A percentile compares a stretch with the other conserved stretches of the same genome.
Evolutionary conservation across 176 grass and related monocot species (phyloP).

Genomic region (Ananas comosus): DNA sequence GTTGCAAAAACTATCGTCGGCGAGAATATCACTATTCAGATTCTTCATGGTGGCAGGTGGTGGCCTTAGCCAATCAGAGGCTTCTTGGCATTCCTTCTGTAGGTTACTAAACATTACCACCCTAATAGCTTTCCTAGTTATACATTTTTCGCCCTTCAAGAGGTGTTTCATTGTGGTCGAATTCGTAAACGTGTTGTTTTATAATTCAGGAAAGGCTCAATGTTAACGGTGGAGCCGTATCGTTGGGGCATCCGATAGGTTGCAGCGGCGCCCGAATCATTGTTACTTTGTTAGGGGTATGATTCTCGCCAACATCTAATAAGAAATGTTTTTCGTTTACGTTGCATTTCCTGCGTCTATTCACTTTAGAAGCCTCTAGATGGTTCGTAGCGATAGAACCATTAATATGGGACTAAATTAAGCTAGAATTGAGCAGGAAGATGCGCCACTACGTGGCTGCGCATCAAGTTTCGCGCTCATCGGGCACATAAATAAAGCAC

Average conservation of each 20-base stretch:
- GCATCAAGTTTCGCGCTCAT: no score
- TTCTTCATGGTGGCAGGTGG: conserved; percentile 47
- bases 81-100: conserved; percentile 85
- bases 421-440: no score
- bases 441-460: no score
- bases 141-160: background rate
- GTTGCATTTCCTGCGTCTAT: background rate
- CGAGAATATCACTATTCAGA: conserved; percentile 16
- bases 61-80: conserved; percentile 82
- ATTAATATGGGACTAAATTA: no score
- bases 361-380: no score
- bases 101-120: conserved; percentile 17
- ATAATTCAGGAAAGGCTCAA: conserved; percentile 66
- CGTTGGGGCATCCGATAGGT: conserved; percentile 83
- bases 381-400: no score
- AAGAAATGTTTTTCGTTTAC: background rate
- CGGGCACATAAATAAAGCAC: no score
- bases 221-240: conserved; percentile 84
- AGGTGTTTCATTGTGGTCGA: background rate
- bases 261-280: conserved; percentile 89
- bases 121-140: background rate
- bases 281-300: conserved; percentile 92
- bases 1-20: background rate
- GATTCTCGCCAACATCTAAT: conserved; percentile 12
- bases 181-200: background rate